Evolutionary conservation across 805 yeast genomes (phyloP).

Genomic region (Ogataea nitratoaversa): DNA sequence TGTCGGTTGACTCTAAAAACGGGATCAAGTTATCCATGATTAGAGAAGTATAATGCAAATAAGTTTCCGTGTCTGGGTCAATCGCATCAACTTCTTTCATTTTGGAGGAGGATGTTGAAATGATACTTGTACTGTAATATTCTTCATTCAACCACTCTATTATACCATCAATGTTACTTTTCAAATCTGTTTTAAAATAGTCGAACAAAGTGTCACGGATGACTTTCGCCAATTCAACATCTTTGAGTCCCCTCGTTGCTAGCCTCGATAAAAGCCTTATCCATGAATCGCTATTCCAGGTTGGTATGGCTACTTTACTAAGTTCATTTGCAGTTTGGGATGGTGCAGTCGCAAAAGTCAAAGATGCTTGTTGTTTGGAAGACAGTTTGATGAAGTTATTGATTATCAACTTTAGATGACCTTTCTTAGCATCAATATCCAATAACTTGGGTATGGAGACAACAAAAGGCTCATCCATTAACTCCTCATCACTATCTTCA

Average conservation of each 20-base stretch:
- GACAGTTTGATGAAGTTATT: constrained; percentile 53
- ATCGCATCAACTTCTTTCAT: no score
- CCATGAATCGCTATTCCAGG: constrained; percentile 70
- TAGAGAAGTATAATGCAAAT: constrained; percentile 64
- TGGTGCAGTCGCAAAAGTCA: constrained; percentile 5
- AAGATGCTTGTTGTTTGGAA: constrained; percentile 20
- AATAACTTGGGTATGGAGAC: constrained; percentile 58
- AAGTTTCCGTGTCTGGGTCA: constrained; percentile 34
- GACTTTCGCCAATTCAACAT: constrained; percentile 47
- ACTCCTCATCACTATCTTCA: constrained; percentile 19
- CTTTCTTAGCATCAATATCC: constrained; percentile 50
- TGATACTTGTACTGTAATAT: constrained; percentile 52
- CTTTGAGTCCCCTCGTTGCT: constrained; percentile 73
- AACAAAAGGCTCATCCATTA: constrained; percentile 29
- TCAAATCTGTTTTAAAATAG: constrained; percentile 70
- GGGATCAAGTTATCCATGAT: constrained; percentile 79
- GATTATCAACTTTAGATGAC: constrained; percentile 54
- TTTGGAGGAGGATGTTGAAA: not conserved
- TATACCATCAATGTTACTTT: constrained; percentile 64
- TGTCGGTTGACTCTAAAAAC: constrained; percentile 74
- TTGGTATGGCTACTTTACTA: constrained; percentile 49
- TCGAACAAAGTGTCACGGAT: constrained; percentile 69
- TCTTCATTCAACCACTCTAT: constrained; percentile 96
- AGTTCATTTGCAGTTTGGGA: constrained; percentile 30
- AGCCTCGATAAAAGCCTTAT: constrained; percentile 66